Base-by-base conservation (phyloP, 768 basidiomycete genomes). In the Boletales sp. region DNA sequence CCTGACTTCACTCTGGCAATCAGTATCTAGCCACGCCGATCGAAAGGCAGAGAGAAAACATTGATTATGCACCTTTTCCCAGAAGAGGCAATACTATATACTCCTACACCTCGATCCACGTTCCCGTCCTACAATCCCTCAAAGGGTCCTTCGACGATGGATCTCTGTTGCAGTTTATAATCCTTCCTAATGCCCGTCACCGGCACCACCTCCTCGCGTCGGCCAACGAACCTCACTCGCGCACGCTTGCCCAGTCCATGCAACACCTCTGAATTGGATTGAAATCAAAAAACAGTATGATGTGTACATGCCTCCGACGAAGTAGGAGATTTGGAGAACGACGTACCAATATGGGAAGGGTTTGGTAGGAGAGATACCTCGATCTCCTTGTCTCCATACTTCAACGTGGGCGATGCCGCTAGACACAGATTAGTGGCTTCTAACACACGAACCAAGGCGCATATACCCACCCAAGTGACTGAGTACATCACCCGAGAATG, bases 321-420 rank as follows among this genome's bases (percentile, higher is more conserved):
- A 47, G 6, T 7, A n/a, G 19, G 8, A 8, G 4, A 40, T 11
- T 8, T 43, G 10, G 40, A 48, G 30, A 30, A 24, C 42, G 27
- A 49, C 55, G 37, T 56, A 83, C 83, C 83, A 9, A 90, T 69
- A 61, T 90, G 87, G 0, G 87, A 90, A 0, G 88, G 87, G 55
- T 90, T 90, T 4, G 87, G 90, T 6, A 90, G 73, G 5, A 94
- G 70, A 14, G 89, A 87, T 1, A 94, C 80, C 54, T 89, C 86
- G 51, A 94, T 62, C 5, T 54, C 40, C 24, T 66, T 65, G 1
- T 74, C 68, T 21, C 73, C 67, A 54, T 91, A 89, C 3, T 72
- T 51, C 27, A 91, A 63, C 1, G 64, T 78, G 0, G 86, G 86
- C 4, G 87, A 90, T 4, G 86, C 74, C 18, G 78, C 88, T 86